phyloP scores from a whole-genome alignment of 805 yeast species.

The Nakazawaea molendinolei region DNA sequence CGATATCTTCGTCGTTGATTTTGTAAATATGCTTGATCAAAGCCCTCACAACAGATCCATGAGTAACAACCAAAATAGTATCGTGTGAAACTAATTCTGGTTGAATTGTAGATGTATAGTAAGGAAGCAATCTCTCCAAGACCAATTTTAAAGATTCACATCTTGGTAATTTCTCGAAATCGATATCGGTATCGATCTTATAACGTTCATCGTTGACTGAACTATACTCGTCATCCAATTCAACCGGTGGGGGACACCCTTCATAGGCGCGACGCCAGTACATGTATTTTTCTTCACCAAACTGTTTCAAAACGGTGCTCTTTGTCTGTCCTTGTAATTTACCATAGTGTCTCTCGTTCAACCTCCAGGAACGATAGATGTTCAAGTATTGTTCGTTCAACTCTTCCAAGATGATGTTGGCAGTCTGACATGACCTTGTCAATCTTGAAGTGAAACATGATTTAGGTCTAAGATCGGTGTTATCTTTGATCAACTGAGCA shows the following conservation, averaged over 20 bases:
- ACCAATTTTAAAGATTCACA: conserved; percentile 76
- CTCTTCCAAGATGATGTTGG: conserved; percentile 54
- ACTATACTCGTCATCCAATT: conserved; percentile 30
- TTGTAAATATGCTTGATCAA: conserved; percentile 61
- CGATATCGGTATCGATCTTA: conserved; percentile 36
- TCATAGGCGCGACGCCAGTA: conserved; percentile 72
- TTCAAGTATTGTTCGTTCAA: conserved; percentile 43
- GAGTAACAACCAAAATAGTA: conserved; percentile 66
- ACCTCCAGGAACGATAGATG: conserved; percentile 66
- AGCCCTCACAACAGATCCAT: conserved; percentile 78
- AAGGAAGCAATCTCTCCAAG: conserved; percentile 57
- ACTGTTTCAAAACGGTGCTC: conserved; percentile 53
- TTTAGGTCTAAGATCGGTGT: conserved; percentile 41
- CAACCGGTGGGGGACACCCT: conserved; percentile 57
- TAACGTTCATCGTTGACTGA: conserved; percentile 33
- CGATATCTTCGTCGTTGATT: conserved; percentile 62
- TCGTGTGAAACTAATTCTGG: conserved; percentile 41
- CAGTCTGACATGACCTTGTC: conserved; percentile 70
- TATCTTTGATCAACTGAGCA: conserved; percentile 49
- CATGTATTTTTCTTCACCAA: conserved; percentile 72
- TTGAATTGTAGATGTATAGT: conserved; percentile 46
- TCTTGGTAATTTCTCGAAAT: conserved; percentile 49
- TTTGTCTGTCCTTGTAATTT: conserved; percentile 74
- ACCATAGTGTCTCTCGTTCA: conserved; percentile 83
- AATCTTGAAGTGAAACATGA: conserved; percentile 65